Percentiles rank a stretch among this genome's conserved stretches.
Conservation (phyloP, 257 asterid species). For the Echites panduratus region DNA sequence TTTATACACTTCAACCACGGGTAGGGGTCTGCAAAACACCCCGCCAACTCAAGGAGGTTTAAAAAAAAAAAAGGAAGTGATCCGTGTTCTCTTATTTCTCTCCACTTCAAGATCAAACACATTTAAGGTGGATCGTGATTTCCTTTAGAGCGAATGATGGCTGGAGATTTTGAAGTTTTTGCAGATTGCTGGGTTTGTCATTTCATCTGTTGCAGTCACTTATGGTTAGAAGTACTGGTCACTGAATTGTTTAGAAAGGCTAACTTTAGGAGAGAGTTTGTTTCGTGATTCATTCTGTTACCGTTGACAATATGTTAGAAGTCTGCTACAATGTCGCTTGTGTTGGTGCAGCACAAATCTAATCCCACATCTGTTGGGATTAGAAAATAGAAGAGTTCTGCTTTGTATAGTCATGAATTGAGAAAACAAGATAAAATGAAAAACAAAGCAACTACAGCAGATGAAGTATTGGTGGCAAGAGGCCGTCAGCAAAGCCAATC, state of each 20-base stretch:
- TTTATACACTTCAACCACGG: too few relatives aligned
- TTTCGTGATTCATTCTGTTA: background rate
- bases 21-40: too few relatives aligned
- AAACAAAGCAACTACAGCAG: too few relatives aligned
- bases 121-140: background rate
- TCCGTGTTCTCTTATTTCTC: slow-evolving; percentile 78
- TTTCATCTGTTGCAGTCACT: background rate
- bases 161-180: background rate
- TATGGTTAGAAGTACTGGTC: background rate
- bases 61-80: too few relatives aligned
- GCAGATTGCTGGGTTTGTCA: slow-evolving; percentile 8
- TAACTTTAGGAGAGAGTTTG: background rate
- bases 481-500: too few relatives aligned
- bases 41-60: too few relatives aligned
- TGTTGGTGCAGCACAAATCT: too few relatives aligned
- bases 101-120: slow-evolving; percentile 89
- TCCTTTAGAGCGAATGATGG: background rate
- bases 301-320: background rate
- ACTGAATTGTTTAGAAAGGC: background rate
- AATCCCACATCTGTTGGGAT: too few relatives aligned
- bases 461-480: too few relatives aligned
- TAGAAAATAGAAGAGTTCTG: too few relatives aligned
- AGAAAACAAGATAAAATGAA: too few relatives aligned
- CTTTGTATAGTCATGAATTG: too few relatives aligned
- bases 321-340: background rate